Percentiles rank a stretch among this genome's conserved stretches.
Evolutionary conservation across 257 asterid species (phyloP).

Genomic region (Vinca minor): DNA sequence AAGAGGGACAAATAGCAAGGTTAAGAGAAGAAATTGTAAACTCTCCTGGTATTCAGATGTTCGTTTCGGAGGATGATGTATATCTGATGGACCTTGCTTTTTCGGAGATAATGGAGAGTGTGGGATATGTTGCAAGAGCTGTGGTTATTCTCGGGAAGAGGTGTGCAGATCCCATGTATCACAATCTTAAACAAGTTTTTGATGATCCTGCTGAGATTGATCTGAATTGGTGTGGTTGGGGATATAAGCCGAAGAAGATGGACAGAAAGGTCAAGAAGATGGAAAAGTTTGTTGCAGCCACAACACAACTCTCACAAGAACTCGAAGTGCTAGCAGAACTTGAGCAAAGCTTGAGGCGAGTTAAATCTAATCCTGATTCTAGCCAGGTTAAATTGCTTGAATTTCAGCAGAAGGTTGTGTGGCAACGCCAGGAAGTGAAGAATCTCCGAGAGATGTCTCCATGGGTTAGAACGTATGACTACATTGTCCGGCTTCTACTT

Average conservation of each 20-base stretch:
- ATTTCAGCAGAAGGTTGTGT: constrained; percentile 69
- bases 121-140: constrained; percentile 43
- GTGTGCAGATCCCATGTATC: constrained; percentile 49
- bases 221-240: constrained; percentile 48
- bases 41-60: constrained; percentile 57
- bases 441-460: constrained; percentile 76
- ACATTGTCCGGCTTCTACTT: constrained; percentile 51
- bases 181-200: constrained; percentile 43
- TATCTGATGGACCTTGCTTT: constrained; percentile 64
- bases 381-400: constrained; percentile 52
- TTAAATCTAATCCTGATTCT: constrained; percentile 41
- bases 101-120: constrained; percentile 54
- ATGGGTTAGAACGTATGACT: constrained; percentile 66
- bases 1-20: constrained; percentile 43
- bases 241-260: constrained; percentile 63
- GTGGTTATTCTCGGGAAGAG: constrained; percentile 62
- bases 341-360: constrained; percentile 64
- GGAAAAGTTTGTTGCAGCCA: constrained; percentile 69
- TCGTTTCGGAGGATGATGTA: constrained; percentile 52
- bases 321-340: constrained; percentile 67
- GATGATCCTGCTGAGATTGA: constrained; percentile 43
- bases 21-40: constrained; percentile 55
- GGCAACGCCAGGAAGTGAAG: constrained; percentile 87
- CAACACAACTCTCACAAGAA: constrained; percentile 68
- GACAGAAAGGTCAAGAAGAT: constrained; percentile 78